Evolutionary conservation across 768 basidiomycete species (phyloP).

Genomic region (Boletus rubropictus): DNA sequence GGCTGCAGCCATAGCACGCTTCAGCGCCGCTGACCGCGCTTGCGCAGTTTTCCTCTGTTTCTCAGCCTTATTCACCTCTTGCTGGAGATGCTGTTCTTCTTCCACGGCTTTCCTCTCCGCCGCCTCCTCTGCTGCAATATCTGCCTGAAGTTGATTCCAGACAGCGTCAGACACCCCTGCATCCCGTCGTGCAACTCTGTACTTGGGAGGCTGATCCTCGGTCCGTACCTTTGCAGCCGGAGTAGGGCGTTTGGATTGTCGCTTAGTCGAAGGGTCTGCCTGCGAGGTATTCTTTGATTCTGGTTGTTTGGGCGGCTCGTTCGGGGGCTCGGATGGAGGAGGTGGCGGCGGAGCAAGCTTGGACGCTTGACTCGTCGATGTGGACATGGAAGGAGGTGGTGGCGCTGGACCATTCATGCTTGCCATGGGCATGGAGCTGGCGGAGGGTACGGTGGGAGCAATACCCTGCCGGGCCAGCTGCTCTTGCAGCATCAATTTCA

Average conservation of each 20-base stretch:
- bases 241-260: not conserved
- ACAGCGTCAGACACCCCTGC: conserved; percentile 47
- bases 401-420: conserved; percentile 19
- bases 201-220: conserved; percentile 4
- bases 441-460: not conserved
- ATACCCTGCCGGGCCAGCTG: conserved; percentile 19
- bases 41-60: conserved; percentile 11
- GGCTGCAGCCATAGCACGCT: conserved; percentile 16
- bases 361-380: conserved; percentile 15
- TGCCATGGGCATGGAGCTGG: conserved; percentile 14
- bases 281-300: not conserved
- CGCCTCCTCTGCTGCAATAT: conserved; percentile 24
- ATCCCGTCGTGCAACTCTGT: conserved; percentile 34
- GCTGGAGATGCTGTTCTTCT: conserved; percentile 16
- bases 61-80: conserved; percentile 14
- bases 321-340: conserved; percentile 4
- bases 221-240: conserved; percentile 1
- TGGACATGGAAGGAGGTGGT: conserved; percentile 17
- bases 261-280: not conserved
- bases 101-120: conserved; percentile 15
- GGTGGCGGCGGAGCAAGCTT: conserved; percentile 21
- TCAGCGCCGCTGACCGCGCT: conserved; percentile 9
- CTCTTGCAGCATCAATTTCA: conserved; percentile 18
- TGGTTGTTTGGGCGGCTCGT: conserved; percentile 6
- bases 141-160: conserved; percentile 48